Conservation (phyloP, 257 asterid species). For the Misopates orontium region DNA sequence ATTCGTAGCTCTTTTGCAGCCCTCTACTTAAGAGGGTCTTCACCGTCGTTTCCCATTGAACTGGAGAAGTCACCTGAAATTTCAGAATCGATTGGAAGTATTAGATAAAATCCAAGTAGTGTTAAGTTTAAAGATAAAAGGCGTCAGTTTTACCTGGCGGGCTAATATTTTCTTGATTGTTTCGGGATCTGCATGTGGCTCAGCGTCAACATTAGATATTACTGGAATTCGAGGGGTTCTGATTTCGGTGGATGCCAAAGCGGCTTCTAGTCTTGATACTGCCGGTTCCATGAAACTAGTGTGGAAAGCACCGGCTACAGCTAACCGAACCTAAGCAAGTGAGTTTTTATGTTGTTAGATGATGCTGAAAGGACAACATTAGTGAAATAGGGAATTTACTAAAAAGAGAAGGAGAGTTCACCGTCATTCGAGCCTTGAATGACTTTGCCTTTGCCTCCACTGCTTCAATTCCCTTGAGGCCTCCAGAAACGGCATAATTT, state of each 20-base stretch:
- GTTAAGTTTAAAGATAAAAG: background rate
- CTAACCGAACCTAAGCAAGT: slow-evolving; percentile 69
- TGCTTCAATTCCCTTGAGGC: slow-evolving; percentile 95
- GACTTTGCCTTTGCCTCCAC: slow-evolving; percentile 96
- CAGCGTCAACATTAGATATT: slow-evolving; percentile 91
- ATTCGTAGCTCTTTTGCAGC: slow-evolving; percentile 55
- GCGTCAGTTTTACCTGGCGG: slow-evolving; percentile 56
- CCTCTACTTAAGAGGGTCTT: slow-evolving; percentile 47
- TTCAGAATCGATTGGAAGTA: background rate
- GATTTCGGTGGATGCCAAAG: slow-evolving; percentile 74
- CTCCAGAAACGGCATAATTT: slow-evolving; percentile 98
- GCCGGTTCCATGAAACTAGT: slow-evolving; percentile 97
- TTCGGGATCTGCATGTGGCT: slow-evolving; percentile 64
- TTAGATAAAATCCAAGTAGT: slow-evolving; percentile 4
- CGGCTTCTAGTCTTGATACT: slow-evolving; percentile 83
- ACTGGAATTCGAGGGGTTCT: slow-evolving; percentile 84
- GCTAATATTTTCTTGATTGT: slow-evolving; percentile 80
- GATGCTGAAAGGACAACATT: slow-evolving; percentile 7
- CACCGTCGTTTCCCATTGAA: slow-evolving; percentile 45
- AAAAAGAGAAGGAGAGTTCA: slow-evolving; percentile 23
- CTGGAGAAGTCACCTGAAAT: slow-evolving; percentile 56
- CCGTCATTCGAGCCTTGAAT: slow-evolving; percentile 96
- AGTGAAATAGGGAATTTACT: background rate
- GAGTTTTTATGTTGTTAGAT: slow-evolving; percentile 6
- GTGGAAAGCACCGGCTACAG: slow-evolving; percentile 98